phyloP scores from a whole-genome alignment of 1,284 basidiomycete genomes.

The Sanghuangporus sanghuang region DNA sequence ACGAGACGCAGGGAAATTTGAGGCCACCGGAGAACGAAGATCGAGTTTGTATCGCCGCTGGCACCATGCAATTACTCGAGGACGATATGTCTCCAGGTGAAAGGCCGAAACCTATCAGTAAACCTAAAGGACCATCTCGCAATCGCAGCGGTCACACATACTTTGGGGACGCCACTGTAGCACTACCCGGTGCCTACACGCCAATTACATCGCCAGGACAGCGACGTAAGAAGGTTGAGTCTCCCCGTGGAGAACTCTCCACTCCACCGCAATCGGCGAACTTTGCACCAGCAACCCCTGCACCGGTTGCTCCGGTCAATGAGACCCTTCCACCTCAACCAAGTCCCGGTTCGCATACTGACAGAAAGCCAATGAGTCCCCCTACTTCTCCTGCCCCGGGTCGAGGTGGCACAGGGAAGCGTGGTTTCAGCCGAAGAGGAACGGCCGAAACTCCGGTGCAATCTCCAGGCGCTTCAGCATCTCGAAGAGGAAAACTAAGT shows the following conservation, averaged over 20 bases:
- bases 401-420: neutral
- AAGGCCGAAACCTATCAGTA: slow-evolving; percentile 1
- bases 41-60: neutral
- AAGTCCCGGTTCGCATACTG: neutral
- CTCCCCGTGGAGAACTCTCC: neutral
- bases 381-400: slow-evolving; percentile 6
- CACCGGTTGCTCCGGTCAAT: neutral
- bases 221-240: neutral
- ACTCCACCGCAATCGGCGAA: neutral
- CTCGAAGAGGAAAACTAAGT: slow-evolving; percentile 26
- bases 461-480: slow-evolving; percentile 18
- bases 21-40: slow-evolving; percentile 9
- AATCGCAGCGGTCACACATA: neutral
- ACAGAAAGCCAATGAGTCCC: slow-evolving; percentile 7
- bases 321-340: neutral
- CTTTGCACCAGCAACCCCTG: slow-evolving; percentile 2
- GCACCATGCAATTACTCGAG: neutral
- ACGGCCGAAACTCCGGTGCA: slow-evolving; percentile 19
- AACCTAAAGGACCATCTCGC: neutral
- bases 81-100: slow-evolving; percentile 11
- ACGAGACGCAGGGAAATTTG: slow-evolving; percentile 14
- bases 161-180: neutral
- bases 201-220: neutral
- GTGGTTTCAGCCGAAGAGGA: neutral
- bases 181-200: neutral